Base-by-base conservation (phyloP, 2,329 filamentous ascomycete genomes). In the Penicillium sp. region DNA sequence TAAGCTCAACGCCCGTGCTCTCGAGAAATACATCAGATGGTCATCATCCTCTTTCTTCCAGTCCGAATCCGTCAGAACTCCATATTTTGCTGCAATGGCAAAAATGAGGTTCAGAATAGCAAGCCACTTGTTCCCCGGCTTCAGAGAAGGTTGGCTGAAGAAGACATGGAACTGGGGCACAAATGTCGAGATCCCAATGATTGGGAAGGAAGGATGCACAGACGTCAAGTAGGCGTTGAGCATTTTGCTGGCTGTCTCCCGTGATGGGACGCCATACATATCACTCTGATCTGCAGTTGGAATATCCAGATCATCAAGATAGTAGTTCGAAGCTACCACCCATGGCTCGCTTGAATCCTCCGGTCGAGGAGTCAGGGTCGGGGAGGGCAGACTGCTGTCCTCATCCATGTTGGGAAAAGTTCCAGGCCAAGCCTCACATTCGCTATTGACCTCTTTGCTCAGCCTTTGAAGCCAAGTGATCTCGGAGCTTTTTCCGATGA, bases 31-130 rank as follows among this genome's bases (percentile, higher is more conserved):
- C 37, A 66, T 50, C 30, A 69, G 55, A 45, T 75, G 71, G 46
- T 70, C 65, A 42, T 71, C 60, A 35, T 68, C 64, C 25, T 68
- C 67, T 16, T 64, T 63, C 41, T 61, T 61, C 66, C 65, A 72
- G 8, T 68, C 64, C 9, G 65, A 63, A 39, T 69, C 58, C 16
- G 66, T 65, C 22, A 73, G 57, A 19, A 72, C 65, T 9, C 64
- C 64, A 54, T 75, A 71, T 50, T 66, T 68, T 12, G 72, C 66
- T 13, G 65, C 69, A 50, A 74, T 70, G 11, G 73, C 73, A 51
- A 75, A 74, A 5, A 75, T 69, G 27, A 75, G 50, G 50, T 76
- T 75, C 28, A 75, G 57, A 27, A 74, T 74, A 12, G 73, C 69
- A 13, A 75, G 64, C 70, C 70, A 73, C 43, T 68, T 70, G 39